Evolutionary conservation across 2,329 filamentous ascomycete species (phyloP).

Genomic region (Aspergillus felis): DNA sequence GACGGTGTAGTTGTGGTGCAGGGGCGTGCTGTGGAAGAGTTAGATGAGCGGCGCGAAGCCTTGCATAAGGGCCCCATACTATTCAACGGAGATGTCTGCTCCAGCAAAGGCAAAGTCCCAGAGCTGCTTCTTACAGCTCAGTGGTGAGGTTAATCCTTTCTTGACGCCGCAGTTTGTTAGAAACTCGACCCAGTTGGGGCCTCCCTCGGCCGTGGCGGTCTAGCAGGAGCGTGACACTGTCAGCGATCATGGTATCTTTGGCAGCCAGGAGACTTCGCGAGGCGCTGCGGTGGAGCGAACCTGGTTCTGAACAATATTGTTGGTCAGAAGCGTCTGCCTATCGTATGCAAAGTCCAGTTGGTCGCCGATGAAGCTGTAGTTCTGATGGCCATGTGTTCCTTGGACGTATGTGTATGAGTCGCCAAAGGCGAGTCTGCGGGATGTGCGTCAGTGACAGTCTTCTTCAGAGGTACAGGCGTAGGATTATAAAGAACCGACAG

Average conservation of each 20-base stretch:
- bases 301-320: slow-evolving; percentile 51
- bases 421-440: slow-evolving; percentile 25
- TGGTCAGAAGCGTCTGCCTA: slow-evolving; percentile 40
- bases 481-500: slow-evolving; percentile 10
- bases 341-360: slow-evolving; percentile 47
- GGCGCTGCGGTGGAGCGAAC: slow-evolving; percentile 8
- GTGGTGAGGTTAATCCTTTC: slow-evolving; percentile 42
- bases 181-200: slow-evolving; percentile 54
- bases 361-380: slow-evolving; percentile 55
- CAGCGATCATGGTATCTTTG: background rate
- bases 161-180: slow-evolving; percentile 50
- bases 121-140: slow-evolving; percentile 45
- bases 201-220: slow-evolving; percentile 49
- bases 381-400: slow-evolving; percentile 48
- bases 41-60: background rate
- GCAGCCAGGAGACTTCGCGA: background rate
- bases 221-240: slow-evolving; percentile 17
- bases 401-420: slow-evolving; percentile 47
- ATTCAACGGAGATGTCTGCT: slow-evolving; percentile 45
- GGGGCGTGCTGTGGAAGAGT: slow-evolving; percentile 35
- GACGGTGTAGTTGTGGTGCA: slow-evolving; percentile 51
- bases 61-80: slow-evolving; percentile 20
- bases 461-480: background rate
- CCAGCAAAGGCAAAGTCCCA: slow-evolving; percentile 58
- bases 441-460: slow-evolving; percentile 3